These are phyloP conservation scores for Zygosaccharomyces sapae DNA, from an alignment of 1,139 yeast genomes.

Conservation along the genomic window DNA sequence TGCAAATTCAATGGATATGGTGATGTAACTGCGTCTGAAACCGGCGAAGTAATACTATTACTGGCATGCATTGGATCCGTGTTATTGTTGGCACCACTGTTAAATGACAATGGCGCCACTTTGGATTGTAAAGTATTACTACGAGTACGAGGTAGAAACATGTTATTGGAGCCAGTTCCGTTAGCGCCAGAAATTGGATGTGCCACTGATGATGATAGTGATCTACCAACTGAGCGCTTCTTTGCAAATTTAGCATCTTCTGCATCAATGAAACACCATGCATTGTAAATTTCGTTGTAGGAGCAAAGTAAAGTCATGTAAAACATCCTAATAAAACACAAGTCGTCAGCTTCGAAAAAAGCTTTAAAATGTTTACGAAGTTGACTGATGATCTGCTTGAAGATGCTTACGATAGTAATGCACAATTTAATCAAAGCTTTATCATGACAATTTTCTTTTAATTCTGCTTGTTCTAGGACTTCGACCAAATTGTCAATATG, in stretches of 20 bases:
- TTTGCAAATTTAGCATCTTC: slow-evolving; percentile 17
- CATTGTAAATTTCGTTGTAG: slow-evolving; percentile 69
- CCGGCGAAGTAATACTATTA: slow-evolving; percentile 1
- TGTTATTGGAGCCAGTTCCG: slow-evolving; percentile 7
- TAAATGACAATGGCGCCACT: slow-evolving; percentile 9
- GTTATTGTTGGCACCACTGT: slow-evolving; percentile 6
- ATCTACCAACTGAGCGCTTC: slow-evolving; percentile 15
- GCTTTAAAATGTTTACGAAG: slow-evolving; percentile 46
- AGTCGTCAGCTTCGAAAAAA: slow-evolving; percentile 56
- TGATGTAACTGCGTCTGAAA: neutral
- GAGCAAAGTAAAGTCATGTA: slow-evolving; percentile 70
- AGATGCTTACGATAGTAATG: slow-evolving; percentile 40
- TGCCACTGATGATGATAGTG: slow-evolving; percentile 14
- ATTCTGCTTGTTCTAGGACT: slow-evolving; percentile 53
- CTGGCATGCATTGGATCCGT: slow-evolving; percentile 5
- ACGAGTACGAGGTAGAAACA: slow-evolving; percentile 22
- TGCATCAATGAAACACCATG: slow-evolving; percentile 56
- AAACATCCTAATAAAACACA: slow-evolving; percentile 67
- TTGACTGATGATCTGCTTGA: slow-evolving; percentile 50
- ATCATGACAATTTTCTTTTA: slow-evolving; percentile 35
- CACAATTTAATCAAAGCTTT: slow-evolving; percentile 38
- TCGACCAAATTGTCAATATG: slow-evolving; percentile 59
- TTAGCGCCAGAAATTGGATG: slow-evolving; percentile 8
- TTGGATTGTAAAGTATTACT: slow-evolving; percentile 27
- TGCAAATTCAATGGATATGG: slow-evolving; percentile 1